phyloP scores from a whole-genome alignment of 1,139 yeast species.

The Yamadazyma buinensis region DNA sequence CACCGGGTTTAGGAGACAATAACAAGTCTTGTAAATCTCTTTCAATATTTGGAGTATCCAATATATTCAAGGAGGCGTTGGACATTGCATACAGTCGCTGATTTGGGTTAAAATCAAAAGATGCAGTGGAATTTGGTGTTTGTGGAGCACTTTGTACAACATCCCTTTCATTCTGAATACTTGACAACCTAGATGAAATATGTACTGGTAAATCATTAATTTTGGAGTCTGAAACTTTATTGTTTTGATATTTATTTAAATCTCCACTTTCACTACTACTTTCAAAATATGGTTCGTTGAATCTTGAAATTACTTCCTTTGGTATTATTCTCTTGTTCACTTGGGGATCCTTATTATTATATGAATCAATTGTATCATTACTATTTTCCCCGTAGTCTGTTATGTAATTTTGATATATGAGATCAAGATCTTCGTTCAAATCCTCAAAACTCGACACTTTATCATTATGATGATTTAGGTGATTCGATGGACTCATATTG shows the following conservation, averaged over 20 bases:
- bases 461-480: constrained; percentile 8
- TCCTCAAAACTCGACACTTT: constrained; percentile 4
- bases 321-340: constrained; percentile 9
- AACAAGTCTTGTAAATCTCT: constrained; percentile 15
- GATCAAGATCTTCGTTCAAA: constrained; percentile 29
- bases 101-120: constrained; percentile 26
- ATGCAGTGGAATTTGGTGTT: constrained; percentile 23
- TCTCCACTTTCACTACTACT: background rate
- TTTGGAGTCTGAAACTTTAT: background rate
- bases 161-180: constrained; percentile 18
- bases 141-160: constrained; percentile 26
- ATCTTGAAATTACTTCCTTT: constrained; percentile 5
- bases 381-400: constrained; percentile 16
- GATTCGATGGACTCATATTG: constrained; percentile 4
- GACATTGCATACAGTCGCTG: constrained; percentile 22
- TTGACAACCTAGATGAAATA: constrained; percentile 29
- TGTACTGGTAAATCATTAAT: constrained; percentile 18
- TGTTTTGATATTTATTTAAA: background rate
- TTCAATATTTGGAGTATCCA: constrained; percentile 28
- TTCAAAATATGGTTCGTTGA: background rate
- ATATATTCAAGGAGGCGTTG: constrained; percentile 36
- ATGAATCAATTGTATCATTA: constrained; percentile 32
- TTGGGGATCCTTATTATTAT: constrained; percentile 9
- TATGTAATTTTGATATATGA: constrained; percentile 31
- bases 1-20: constrained; percentile 6